Evolutionary conservation across 176 grass and related monocot species (phyloP), one percentile per base, ranked within the genome.

Genomic region (Eleusine indica): DNA sequence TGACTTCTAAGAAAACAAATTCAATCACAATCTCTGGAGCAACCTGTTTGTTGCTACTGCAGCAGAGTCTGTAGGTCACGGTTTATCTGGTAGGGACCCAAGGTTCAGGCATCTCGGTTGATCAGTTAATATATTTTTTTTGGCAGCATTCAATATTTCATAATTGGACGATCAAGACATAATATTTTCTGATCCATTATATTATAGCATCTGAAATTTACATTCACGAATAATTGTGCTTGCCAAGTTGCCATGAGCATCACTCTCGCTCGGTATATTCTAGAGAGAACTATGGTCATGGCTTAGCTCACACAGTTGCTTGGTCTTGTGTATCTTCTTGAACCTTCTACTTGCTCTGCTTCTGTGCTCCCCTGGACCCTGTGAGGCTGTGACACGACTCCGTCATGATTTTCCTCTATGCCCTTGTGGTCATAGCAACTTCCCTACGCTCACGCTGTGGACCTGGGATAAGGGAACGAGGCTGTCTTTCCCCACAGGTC

Each of bases 311-410:
- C n/a, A 80, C n/a, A 37, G 52, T 52, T 65, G 10, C 18, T 44
- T 73, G 57, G 63, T 44, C 47, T 28, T 77, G 66, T 30, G 72
- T 58, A 74, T 68, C 79, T 37, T 67, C 79, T 28, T 67, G 84
- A 90, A 86, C 21, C 68, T 90, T 90, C 78, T 51, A 78, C 29
- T 71, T 78, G 61, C 66, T 48, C 62, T 25, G 35, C 22, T 49
- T 64, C 25, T 62, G 5, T 22, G 8, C 0, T 7, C 53, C 58
- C 21, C 17, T 46, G 6, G 42, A 5, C 32, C 44, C 44, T 7
- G 22, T 8, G 82, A 75, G 69, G 69, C 40, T 47, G 25, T 37
- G 71, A 74, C 71, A 72, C 22, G 4, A 22, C 70, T 70, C 42
- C 52, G 77, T 77, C 83, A 58, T 21, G 15, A 77, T 71, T 54